Evolutionary conservation across 352 stramenopile genomes (phyloP), one percentile per base, ranked within the genome.

Genomic region (Pythium diclinum): DNA sequence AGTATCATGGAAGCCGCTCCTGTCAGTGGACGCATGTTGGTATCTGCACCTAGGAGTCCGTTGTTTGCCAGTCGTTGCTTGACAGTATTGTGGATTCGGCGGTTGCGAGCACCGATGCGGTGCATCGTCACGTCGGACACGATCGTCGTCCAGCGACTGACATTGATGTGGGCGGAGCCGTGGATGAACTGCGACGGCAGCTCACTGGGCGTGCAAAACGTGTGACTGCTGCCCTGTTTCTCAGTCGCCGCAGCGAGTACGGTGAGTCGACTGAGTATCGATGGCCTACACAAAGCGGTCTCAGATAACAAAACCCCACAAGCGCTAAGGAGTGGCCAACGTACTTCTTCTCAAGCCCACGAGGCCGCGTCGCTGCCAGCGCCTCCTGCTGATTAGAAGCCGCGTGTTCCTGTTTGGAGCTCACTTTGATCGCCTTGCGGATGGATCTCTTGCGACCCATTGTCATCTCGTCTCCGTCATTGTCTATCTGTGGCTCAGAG

Each of bases 121-220:
- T 71, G 63, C 6, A 94, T 68, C 10, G 83, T 90, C 1, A 65
- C 62, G 61, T 94, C 75, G 1, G 83, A 86, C 1, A 91, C 83
- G 17, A 92, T 77, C 5, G 82, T 75, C 6, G 79, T 92, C 83
- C 85, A 94, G 17, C 76, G 75, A 61, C 69, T 84, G 8, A 94
- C 61, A 56, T 77, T 72, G 19, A 92, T 74, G 28, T 80, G 61
- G 17, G 71, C 47, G 8, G 52, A 48, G 17, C 65, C 63, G 58
- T 92, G 81, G 8, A 92, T 61, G 28, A 91, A 83, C 56, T 91
- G 79, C 13, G 81, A 74, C 13, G 85, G 85, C 33, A 94, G 70
- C 49, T 88, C 79, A 14, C 34, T 33, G 16, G 68, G 68, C 19
- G 68, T 74, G 23, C 59, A 68, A 40, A 65, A 74, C 6, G 33